phyloP scores from a whole-genome alignment of 1,284 basidiomycete species.

The Sporisorium exsertum region DNA sequence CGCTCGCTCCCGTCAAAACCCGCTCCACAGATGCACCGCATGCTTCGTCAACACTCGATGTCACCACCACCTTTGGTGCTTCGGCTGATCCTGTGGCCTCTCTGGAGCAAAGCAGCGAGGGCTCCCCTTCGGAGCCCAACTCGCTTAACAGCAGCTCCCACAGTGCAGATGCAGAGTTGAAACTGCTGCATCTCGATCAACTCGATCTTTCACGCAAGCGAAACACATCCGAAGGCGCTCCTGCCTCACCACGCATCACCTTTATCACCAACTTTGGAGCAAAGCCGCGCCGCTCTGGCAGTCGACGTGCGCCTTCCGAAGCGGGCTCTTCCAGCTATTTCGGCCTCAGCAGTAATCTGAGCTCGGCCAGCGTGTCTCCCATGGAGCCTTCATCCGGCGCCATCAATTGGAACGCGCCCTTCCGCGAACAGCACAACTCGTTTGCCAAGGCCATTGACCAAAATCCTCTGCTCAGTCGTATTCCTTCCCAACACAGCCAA shows the following conservation, averaged over 20 bases:
- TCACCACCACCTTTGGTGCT: constrained; percentile 4
- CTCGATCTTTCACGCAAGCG: constrained; percentile 13
- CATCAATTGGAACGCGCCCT: constrained; percentile 32
- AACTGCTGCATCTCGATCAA: constrained; percentile 26
- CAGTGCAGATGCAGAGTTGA: constrained; percentile 22
- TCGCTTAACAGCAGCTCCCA: constrained; percentile 24
- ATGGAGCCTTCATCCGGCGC: constrained; percentile 9
- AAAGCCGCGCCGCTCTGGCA: constrained; percentile 27
- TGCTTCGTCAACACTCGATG: constrained; percentile 11
- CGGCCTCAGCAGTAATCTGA: constrained; percentile 20
- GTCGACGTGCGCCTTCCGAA: constrained; percentile 23
- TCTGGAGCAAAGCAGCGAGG: constrained; percentile 27
- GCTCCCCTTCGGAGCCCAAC: constrained; percentile 28
- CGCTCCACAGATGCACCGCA: background rate
- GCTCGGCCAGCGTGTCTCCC: constrained; percentile 40
- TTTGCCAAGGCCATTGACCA: constrained; percentile 33
- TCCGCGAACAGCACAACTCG: constrained; percentile 29
- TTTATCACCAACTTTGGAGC: constrained; percentile 44
- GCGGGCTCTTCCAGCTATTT: constrained; percentile 24
- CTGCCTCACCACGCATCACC: constrained; percentile 21
- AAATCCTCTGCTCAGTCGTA: constrained; percentile 9
- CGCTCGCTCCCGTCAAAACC: background rate
- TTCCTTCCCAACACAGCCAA: constrained; percentile 24
- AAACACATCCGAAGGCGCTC: constrained; percentile 9
- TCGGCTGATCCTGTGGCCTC: constrained; percentile 14